Evolutionary conservation across 805 yeast species (phyloP), one percentile per base, ranked within the genome.

Genomic region (Pachysolen tannophilus): DNA sequence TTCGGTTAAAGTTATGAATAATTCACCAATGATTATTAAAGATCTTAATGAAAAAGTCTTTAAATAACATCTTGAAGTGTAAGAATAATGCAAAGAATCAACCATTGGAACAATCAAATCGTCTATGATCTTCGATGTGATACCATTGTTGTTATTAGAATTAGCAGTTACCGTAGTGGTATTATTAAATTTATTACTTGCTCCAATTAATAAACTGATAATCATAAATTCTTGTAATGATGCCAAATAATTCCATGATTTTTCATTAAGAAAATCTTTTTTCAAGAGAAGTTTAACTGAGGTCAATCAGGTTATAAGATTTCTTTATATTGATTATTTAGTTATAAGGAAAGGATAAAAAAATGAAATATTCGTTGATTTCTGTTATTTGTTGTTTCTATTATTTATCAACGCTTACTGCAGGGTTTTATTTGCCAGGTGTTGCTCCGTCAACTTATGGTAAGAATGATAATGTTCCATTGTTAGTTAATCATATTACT

Each of bases 371-470:
- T n/a, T n/a, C n/a, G n/a, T n/a, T n/a, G n/a, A n/a, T n/a, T n/a
- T n/a, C n/a, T n/a, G n/a, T n/a, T n/a, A n/a, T n/a, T 26, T 43
- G 24, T 35, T 43, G 20, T 36, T 43, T 24, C 35, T 41, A 19
- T 30, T 43, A 14, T 32, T 43, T 13, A 55, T 58, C 14, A 37
- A 43, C 34, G 94, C 80, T 14, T n/a, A n/a, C n/a, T n/a, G n/a
- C n/a, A n/a, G 26, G 26, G 2, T 90, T 92, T 60, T 90, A 92
- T 53, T 65, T 92, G 37, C 97, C 97, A 0, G 97, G 97, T 7
- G 92, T 87, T 17, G 95, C 97, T 0, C 97, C 98, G 14, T 83
- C 94, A 1, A 81, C 90, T 33, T 92, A 90, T 53, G 64, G 69
- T 30, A 67, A 72, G 40, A 86, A 79, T 33, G 94, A 88, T 35